These are phyloP conservation scores for Sophora flavescens DNA, from an alignment of 306 rosid species.

Conservation along the genomic window DNA sequence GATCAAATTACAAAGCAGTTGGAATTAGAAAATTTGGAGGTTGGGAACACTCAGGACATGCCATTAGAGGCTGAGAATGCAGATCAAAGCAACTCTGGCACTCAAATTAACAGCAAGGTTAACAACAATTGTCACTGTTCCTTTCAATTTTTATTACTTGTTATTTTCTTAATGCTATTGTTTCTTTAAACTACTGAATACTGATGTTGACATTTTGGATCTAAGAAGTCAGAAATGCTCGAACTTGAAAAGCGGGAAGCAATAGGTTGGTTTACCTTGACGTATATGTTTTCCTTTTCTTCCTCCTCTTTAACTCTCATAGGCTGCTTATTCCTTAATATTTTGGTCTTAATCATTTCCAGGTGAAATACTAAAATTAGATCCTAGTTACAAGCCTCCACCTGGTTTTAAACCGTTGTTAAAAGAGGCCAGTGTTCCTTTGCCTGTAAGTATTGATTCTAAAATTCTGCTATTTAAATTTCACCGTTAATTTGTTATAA, in stretches of 20 bases:
- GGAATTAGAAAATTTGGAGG: constrained; percentile 60
- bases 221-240: constrained; percentile 65
- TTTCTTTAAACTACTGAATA: constrained; percentile 47
- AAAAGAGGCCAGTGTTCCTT: constrained; percentile 74
- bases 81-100: constrained; percentile 44
- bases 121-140: constrained; percentile 32
- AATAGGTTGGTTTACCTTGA: constrained; percentile 67
- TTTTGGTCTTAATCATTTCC: constrained; percentile 49
- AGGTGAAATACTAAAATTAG: constrained; percentile 86
- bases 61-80: constrained; percentile 48
- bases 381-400: constrained; percentile 92
- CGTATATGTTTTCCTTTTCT: constrained; percentile 35
- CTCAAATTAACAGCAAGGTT: constrained; percentile 67
- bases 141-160: constrained; percentile 30
- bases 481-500: constrained; percentile 23
- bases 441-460: constrained; percentile 79
- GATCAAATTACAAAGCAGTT: constrained; percentile 82
- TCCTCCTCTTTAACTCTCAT: not conserved
- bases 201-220: constrained; percentile 52
- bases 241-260: constrained; percentile 85
- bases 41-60: constrained; percentile 47
- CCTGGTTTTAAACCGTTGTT: constrained; percentile 82
- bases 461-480: constrained; percentile 40
- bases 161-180: constrained; percentile 2
- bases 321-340: constrained; percentile 22